phyloP scores from a whole-genome alignment of 2,329 filamentous ascomycete genomes.

The Verticillium tricorpus region DNA sequence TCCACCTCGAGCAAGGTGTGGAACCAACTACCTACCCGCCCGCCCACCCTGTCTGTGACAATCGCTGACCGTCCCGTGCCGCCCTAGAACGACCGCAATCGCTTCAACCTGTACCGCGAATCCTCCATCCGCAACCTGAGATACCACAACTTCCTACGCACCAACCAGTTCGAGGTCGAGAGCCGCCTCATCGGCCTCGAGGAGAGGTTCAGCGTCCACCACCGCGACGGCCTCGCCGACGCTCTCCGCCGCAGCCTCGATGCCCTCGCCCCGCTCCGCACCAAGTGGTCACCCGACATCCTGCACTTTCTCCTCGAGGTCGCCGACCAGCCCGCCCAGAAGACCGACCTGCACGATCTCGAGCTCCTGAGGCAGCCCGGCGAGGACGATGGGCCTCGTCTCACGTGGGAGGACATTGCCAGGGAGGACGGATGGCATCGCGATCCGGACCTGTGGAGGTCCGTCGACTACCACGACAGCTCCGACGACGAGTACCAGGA shows the following conservation, averaged over 20 bases:
- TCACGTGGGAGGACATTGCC: conserved; percentile 79
- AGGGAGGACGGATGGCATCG: conserved; percentile 68
- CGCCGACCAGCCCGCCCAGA: conserved; percentile 72
- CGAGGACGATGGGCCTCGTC: conserved; percentile 35
- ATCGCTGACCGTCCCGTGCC: conserved; percentile 1
- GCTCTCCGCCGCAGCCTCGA: conserved; percentile 57
- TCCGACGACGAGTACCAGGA: conserved; percentile 53
- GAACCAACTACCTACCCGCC: conserved; percentile 3
- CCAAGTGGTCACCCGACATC: conserved; percentile 73
- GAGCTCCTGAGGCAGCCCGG: conserved; percentile 44
- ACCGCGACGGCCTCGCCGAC: conserved; percentile 74
- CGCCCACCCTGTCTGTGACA: neutral
- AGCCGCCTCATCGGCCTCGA: conserved; percentile 66
- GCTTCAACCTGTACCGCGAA: conserved; percentile 42
- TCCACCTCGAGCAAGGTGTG: conserved; percentile 49
- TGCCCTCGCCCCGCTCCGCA: conserved; percentile 47
- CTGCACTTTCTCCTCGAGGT: conserved; percentile 75
- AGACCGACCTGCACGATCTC: conserved; percentile 62
- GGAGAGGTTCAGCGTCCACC: conserved; percentile 79
- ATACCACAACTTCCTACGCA: conserved; percentile 55
- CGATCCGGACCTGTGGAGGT: conserved; percentile 65
- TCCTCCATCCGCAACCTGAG: conserved; percentile 46
- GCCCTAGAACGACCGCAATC: conserved; percentile 21
- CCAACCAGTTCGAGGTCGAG: conserved; percentile 71
- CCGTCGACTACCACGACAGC: conserved; percentile 63